phyloP scores from a whole-genome alignment of 257 asterid species.

The Paraleonurus japonicus region DNA sequence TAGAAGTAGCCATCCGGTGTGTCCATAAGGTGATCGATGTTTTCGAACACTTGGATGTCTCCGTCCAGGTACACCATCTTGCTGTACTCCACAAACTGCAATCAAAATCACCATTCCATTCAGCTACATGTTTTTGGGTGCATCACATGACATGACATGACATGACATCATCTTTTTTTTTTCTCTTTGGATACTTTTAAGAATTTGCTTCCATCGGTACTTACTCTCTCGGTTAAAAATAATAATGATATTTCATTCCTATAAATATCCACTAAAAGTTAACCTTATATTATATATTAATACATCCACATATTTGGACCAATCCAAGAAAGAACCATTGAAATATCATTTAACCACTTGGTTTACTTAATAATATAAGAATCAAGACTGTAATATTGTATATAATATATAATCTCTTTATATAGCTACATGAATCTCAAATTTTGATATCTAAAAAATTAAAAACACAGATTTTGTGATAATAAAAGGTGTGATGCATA shows the following conservation, averaged over 20 bases:
- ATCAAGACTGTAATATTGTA: too few relatives aligned
- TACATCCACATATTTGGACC: neutral
- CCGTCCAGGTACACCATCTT: constrained; percentile 64
- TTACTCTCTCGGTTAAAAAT: neutral
- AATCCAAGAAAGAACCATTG: neutral
- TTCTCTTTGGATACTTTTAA: neutral
- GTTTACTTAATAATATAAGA: too few relatives aligned
- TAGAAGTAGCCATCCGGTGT: constrained; percentile 46
- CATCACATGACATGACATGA: too few relatives aligned
- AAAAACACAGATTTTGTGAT: too few relatives aligned
- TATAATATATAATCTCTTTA: too few relatives aligned
- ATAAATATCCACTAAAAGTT: neutral
- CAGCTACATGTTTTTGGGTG: constrained; percentile 11
- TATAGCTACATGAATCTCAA: neutral
- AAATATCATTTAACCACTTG: neutral
- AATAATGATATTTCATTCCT: neutral
- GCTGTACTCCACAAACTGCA: constrained; percentile 47
- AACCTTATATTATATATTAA: neutral
- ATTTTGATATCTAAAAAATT: too few relatives aligned
- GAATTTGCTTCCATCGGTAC: neutral
- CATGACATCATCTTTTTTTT: constrained; percentile 21
- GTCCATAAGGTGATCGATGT: constrained; percentile 55
- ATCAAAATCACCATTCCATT: too few relatives aligned
- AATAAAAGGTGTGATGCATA: too few relatives aligned
- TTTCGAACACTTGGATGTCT: constrained; percentile 54